These are phyloP conservation scores for Sphenostylis stenocarpa DNA, from an alignment of 306 rosid species.

Conservation along the genomic window DNA sequence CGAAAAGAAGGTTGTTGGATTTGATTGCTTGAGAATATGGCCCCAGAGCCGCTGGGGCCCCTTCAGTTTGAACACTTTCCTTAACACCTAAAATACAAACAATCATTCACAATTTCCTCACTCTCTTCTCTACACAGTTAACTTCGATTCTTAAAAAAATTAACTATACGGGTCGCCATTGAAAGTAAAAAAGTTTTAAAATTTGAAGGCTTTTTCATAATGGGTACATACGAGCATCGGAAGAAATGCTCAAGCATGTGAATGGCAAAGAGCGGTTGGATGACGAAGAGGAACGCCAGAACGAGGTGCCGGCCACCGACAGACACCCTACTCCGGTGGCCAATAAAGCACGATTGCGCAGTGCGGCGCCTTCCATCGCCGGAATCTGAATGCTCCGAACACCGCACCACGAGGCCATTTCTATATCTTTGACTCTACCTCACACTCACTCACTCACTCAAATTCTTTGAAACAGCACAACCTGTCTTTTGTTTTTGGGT, in stretches of 20 bases:
- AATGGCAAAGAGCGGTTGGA: slow-evolving; percentile 55
- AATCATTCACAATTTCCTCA: neutral
- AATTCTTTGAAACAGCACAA: neutral
- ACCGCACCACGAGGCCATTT: slow-evolving; percentile 77
- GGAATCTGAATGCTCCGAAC: slow-evolving; percentile 53
- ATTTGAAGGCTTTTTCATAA: neutral
- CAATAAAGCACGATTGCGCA: slow-evolving; percentile 42
- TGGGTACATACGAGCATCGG: slow-evolving; percentile 48
- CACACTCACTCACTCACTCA: too few species aligned
- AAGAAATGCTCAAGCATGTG: slow-evolving; percentile 65
- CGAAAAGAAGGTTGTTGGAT: slow-evolving; percentile 65
- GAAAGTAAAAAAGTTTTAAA: neutral
- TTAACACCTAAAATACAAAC: slow-evolving; percentile 48
- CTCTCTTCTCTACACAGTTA: neutral
- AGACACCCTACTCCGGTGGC: slow-evolving; percentile 55
- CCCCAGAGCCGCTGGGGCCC: slow-evolving; percentile 87
- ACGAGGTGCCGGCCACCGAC: slow-evolving; percentile 51
- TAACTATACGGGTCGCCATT: neutral
- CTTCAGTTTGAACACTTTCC: slow-evolving; percentile 72
- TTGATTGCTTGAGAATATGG: slow-evolving; percentile 90
- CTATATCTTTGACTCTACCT: neutral
- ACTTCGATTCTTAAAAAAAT: neutral
- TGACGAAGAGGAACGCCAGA: slow-evolving; percentile 50
- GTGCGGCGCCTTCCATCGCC: slow-evolving; percentile 46
- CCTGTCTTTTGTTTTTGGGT: neutral